Evolutionary conservation across 345 rosid species (phyloP), one percentile per base, ranked within the genome.

Genomic region (Psidium guajava): DNA sequence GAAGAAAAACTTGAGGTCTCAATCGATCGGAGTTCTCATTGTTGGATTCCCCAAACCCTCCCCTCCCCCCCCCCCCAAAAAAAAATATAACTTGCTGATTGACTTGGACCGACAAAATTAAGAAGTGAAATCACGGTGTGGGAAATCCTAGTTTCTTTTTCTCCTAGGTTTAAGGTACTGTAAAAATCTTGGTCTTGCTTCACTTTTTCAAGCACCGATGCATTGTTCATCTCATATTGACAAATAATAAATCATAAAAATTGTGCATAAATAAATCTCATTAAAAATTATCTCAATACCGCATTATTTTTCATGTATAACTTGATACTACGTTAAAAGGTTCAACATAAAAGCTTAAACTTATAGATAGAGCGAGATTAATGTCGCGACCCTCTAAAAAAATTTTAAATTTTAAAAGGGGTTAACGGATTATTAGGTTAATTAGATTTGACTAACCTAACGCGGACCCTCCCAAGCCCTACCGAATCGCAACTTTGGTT

Each of bases 261-360:
- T 58, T 58, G 27, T 44, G 40, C 20, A 40, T 61, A n/a, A 16
- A 14, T 59, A 27, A 59, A n/a, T 36, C 73, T 59, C 20, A 3
- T 27, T 0, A 59, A 13, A 0, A 27, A 40, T 27, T 27, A 5
- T 14, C 10, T 1, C 28, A 16, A 27, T 8, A 27, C 7, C 7
- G 10, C 73, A 14, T 61, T 18, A 1, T 27, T 11, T 27, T 27
- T 49, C 11, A 52, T 61, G 18, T 61, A 8, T 61, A 61, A 20
- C 74, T 61, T 28, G 20, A 28, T 61, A 61, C 1, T 2, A 6
- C 5, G 4, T 59, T 27, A 15, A 20, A 28, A 14, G 28, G 40
- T 28, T 6, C 11, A 61, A 61, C 1, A 5, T 6, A 27, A 28
- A 61, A 61, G 15, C 5, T 14, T 32, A 61, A 27, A 9, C 6